These are phyloP conservation scores for Pleurotus tuber-regium DNA, from an alignment of 768 basidiomycete genomes.

Conservation along the genomic window DNA sequence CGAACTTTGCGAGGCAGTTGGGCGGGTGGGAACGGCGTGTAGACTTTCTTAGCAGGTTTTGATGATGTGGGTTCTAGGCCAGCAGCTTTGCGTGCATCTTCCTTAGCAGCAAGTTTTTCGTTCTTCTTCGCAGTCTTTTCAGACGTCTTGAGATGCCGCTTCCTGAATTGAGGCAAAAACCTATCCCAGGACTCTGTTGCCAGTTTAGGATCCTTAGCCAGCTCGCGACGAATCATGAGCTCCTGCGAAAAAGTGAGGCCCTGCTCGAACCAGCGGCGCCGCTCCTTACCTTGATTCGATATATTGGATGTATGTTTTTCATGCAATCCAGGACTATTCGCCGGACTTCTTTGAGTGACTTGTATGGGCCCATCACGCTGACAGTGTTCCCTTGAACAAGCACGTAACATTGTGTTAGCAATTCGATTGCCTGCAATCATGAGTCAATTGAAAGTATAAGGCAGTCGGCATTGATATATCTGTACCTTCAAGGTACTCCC, in stretches of 20 bases:
- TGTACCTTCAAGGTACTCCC: conserved; percentile 94
- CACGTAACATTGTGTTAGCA: conserved; percentile 95
- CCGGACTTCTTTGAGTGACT: conserved; percentile 93
- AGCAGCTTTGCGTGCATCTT: conserved; percentile 64
- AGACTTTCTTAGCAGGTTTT: conserved; percentile 77
- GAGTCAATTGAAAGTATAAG: conserved; percentile 2
- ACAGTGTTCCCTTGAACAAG: conserved; percentile 98
- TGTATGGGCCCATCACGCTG: conserved; percentile 96
- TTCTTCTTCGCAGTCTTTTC: conserved; percentile 94
- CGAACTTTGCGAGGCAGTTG: conserved; percentile 88
- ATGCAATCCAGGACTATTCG: conserved; percentile 98
- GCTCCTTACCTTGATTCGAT: conserved; percentile 83
- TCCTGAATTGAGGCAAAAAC: conserved; percentile 95
- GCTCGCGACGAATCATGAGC: conserved; percentile 96
- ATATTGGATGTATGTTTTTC: conserved; percentile 99
- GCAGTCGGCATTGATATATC: background rate
- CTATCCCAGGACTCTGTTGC: conserved; percentile 95
- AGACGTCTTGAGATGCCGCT: conserved; percentile 87
- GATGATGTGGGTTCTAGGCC: conserved; percentile 52
- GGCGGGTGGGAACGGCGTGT: conserved; percentile 98
- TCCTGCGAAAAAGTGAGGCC: conserved; percentile 50
- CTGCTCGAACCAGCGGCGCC: conserved; percentile 8
- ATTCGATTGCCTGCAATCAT: conserved; percentile 80
- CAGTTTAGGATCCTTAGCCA: conserved; percentile 96
- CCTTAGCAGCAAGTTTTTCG: conserved; percentile 57